A percentile compares a stretch with the other conserved stretches of the same genome.
Conservation (phyloP, 345 rosid genomes). For the Brassica cretica region DNA sequence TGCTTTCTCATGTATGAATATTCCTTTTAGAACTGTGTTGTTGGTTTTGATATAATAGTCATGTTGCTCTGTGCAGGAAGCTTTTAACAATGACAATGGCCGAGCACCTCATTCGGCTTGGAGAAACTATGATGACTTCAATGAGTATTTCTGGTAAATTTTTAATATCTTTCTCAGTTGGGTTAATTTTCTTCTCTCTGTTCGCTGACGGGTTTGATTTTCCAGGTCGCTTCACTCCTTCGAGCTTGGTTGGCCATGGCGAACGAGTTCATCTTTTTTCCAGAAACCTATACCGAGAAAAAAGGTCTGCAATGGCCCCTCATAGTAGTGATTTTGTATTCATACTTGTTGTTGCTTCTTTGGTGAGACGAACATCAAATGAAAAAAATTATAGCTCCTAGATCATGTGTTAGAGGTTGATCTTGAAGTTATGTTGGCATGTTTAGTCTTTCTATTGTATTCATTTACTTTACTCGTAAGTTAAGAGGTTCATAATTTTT, state of each 20-base stretch:
- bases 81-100: constrained; percentile 83
- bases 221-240: constrained; percentile 88
- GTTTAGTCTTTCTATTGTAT: constrained; percentile 11
- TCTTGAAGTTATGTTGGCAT: constrained; percentile 22
- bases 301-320: constrained; percentile 55
- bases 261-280: constrained; percentile 59
- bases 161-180: constrained; percentile 4
- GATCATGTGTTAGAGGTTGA: constrained; percentile 24
- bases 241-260: constrained; percentile 98
- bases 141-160: constrained; percentile 86
- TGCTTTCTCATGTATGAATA: constrained; percentile 12
- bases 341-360: constrained; percentile 9
- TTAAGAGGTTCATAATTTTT: constrained; percentile 13
- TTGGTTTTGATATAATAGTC: constrained; percentile 1
- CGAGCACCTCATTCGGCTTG: constrained; percentile 95
- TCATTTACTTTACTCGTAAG: constrained; percentile 19
- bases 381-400: neutral
- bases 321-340: constrained; percentile 1
- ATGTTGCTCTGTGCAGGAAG: constrained; percentile 61
- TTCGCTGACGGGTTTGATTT: constrained; percentile 32
- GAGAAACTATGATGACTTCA: constrained; percentile 99
- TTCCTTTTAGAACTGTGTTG: constrained; percentile 6
- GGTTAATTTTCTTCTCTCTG: constrained; percentile 14
- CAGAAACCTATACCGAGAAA: constrained; percentile 65
- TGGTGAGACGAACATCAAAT: constrained; percentile 12